Base-by-base conservation (phyloP, 2,329 filamentous ascomycete species). In the Trichoderma harzianum region DNA sequence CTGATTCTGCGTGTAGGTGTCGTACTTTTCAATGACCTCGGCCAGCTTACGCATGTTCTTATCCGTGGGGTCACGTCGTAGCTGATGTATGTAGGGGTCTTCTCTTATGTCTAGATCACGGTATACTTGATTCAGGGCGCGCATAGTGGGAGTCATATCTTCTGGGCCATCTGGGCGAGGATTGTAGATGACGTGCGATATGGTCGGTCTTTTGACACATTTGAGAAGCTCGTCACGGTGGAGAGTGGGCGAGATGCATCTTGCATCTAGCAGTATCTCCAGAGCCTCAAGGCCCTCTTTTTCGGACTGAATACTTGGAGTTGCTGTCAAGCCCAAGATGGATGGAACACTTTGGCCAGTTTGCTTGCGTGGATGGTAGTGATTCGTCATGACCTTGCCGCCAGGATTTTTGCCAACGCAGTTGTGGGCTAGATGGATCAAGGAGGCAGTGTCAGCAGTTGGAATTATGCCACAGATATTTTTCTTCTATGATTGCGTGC, bases 241-340 rank as follows among this genome's bases (percentile, higher is more conserved):
- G 2, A 86, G 76, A 3, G 87, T 91, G 0, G 94, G 94, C 1
- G 91, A 91, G 72, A 86, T 87, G 74, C 91, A 92, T 36, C 88
- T 83, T 1, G 93, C 88, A 78, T 94, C 86, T 57, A 97, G 82
- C 53, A 92, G 93, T 3, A 79, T 74, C 78, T 97, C 94, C 7
- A 97, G 86, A 5, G 80, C 78, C 79, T 87, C 82, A 16, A 95
- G 83, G 43, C 86, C 86, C 1, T 83, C 80, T 1, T 85, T 78
- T 18, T 86, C 86, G 1, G 87, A 88, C 70, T 85, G 88, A 74
- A 91, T 89, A 4, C 93, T 87, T 0, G 94, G 94, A 73, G 92
- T 97, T 1, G 94, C 94, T 7, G 92, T 95, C 28, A 97, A 84
- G 0, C 94, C 94, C 6, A 97, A 83, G 32, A 97, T 91, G 24